A percentile compares a stretch with the other conserved stretches of the same genome.
These are phyloP conservation scores for Chlorencoelia australis DNA, from an alignment of 2,329 filamentous ascomycete genomes.

Conservation along the genomic window DNA sequence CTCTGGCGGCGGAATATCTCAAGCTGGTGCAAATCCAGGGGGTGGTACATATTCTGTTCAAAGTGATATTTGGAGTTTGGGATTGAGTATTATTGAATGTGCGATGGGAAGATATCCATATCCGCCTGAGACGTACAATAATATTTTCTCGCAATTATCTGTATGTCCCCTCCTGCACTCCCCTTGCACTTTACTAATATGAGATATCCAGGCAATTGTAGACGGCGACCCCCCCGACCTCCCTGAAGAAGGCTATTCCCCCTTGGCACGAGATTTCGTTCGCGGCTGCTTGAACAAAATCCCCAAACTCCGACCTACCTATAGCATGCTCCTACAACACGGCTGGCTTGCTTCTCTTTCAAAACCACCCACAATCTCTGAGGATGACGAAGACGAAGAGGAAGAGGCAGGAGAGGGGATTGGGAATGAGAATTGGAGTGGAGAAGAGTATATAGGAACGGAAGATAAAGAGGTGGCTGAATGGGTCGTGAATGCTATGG, in stretches of 20 bases:
- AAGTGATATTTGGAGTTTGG: conserved; percentile 95
- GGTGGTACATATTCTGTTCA: conserved; percentile 94
- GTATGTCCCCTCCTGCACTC: conserved; percentile 46
- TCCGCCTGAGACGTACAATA: conserved; percentile 92
- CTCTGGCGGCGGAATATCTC: conserved; percentile 70
- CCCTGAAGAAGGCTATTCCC: conserved; percentile 68
- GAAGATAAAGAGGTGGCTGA: conserved; percentile 74
- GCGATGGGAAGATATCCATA: conserved; percentile 93
- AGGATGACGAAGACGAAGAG: conserved; percentile 50
- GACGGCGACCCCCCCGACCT: conserved; percentile 91
- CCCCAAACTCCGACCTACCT: conserved; percentile 85
- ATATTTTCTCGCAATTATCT: conserved; percentile 94
- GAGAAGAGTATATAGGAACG: conserved; percentile 12
- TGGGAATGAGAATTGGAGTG: conserved; percentile 6
- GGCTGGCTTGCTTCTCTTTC: conserved; percentile 73
- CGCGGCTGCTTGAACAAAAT: conserved; percentile 85
- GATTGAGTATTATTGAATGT: conserved; percentile 90
- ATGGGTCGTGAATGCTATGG: conserved; percentile 70
- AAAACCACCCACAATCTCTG: conserved; percentile 64
- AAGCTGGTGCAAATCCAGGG: conserved; percentile 54
- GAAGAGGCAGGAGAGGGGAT: conserved; percentile 20
- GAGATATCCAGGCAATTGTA: conserved; percentile 69
- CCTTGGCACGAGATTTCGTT: conserved; percentile 77
- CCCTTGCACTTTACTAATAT: not conserved
- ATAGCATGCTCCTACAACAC: conserved; percentile 79